Evolutionary conservation across 139 green algal genomes (phyloP), one percentile per base, ranked within the genome.

Genomic region (Parachlorella kessleri): DNA sequence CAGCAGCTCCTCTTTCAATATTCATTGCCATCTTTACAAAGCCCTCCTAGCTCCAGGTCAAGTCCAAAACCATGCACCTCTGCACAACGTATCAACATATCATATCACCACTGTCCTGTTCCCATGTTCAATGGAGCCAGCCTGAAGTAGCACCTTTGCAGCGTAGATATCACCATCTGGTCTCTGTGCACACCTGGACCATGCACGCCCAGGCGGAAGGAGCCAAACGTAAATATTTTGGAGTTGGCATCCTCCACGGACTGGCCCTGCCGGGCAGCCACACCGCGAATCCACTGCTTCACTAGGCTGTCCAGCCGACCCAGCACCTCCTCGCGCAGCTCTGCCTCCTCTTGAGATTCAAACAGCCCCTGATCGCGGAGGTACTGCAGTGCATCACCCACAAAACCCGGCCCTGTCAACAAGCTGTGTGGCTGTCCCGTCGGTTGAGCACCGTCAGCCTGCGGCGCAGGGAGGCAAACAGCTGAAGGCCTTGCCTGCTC

Each of bases 191-290:
- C 42, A 86, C 94, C 94, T 81, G 96, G 96, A 0, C 92, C 94
- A 80, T 99, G 94, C 72, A 99, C 94, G 1, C 95, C 95, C 23
- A 99, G 88, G 18, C 95, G 89, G 75, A 97, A 99, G 0, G 94
- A 98, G 0, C 95, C 95, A 79, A 98, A 99, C 1, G 94, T 98
- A 79, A 94, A 98, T 36, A 99, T 97, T 41, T 90, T 92, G 21
- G 92, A 93, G 64, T 95, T 94, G 41, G 92, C 92, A 7, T 97
- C 94, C 35, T 77, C 67, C 14, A 68, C 26, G 23, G 70, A 48
- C 36, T 82, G 66, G 2, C 83, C 83, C 28, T 53, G 33, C n/a
- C 42, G 36, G 24, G 53, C 67, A 2, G 79, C 85, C 36, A 92
- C 86, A 1, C 70, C 64, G 2, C 66, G 69, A 2, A 92, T 88